phyloP scores from a whole-genome alignment of 192 early-diverging fungal genomes.

The Backusella sp. region DNA sequence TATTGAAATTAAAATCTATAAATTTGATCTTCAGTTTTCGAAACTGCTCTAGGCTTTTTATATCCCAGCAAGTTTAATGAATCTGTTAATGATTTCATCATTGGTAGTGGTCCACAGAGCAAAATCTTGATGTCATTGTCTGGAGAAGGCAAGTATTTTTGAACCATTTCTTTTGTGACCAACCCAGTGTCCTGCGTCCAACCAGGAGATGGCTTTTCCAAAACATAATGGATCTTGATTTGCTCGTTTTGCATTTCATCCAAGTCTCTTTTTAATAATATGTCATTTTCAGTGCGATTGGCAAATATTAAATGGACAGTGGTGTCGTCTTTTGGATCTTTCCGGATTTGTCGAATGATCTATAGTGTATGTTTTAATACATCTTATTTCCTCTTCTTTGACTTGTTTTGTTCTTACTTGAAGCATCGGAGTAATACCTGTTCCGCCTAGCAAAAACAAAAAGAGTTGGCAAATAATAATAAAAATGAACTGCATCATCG shows the following conservation, averaged over 20 bases:
- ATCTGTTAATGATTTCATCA: conserved; percentile 65
- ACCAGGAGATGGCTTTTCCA: not conserved
- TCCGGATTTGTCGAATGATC: not conserved
- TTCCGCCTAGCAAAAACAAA: conserved; percentile 42
- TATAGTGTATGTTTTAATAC: not conserved
- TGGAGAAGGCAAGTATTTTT: not conserved
- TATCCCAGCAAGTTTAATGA: conserved; percentile 21
- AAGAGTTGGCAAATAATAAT: not conserved
- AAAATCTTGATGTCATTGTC: conserved; percentile 73
- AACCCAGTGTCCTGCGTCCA: not conserved
- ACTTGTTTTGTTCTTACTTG: conserved; percentile 12
- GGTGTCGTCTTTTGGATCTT: not conserved
- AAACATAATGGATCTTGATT: not conserved
- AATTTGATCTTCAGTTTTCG: conserved; percentile 27
- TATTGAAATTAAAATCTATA: conserved; percentile 17
- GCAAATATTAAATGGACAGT: not conserved
- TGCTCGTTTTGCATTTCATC: not conserved
- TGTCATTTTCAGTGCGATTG: not conserved
- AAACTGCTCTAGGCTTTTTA: conserved; percentile 22
- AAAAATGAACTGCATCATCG: not conserved
- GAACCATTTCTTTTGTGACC: not conserved
- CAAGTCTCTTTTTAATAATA: not conserved
- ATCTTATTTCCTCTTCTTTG: not conserved
- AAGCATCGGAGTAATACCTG: conserved; percentile 70
- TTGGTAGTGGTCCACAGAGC: conserved; percentile 78